Evolutionary conservation across 176 grass and related monocot species (phyloP).

Genomic region (Oropetium thomaeum): DNA sequence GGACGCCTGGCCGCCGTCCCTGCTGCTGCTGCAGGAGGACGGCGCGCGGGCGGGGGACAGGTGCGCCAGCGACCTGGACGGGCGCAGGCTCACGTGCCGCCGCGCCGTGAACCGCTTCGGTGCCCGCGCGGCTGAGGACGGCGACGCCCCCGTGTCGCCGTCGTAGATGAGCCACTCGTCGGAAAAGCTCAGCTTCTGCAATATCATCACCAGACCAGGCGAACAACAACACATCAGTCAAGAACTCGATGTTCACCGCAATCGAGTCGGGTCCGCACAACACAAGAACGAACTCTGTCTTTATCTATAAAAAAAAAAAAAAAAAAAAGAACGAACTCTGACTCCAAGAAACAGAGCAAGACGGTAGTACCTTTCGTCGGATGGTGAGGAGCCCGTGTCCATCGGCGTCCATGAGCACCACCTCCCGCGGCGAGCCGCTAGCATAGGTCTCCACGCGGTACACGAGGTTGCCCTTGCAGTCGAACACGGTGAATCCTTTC

Average conservation of each 20-base stretch:
- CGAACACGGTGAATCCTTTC: slow-evolving; percentile 57
- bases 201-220: background rate
- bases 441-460: slow-evolving; percentile 55
- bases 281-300: no score
- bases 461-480: slow-evolving; percentile 40
- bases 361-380: slow-evolving; percentile 65
- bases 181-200: slow-evolving; percentile 65
- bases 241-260: no score
- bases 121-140: background rate
- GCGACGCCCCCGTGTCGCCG: slow-evolving; percentile 50
- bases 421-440: slow-evolving; percentile 42
- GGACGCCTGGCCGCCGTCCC: background rate
- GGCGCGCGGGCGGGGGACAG: slow-evolving; percentile 18
- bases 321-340: background rate
- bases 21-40: no score
- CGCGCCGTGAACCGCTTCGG: slow-evolving; percentile 55
- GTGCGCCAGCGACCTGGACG: slow-evolving; percentile 37
- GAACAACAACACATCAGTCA: background rate
- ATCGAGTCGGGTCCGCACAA: no score
- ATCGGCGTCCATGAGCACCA: slow-evolving; percentile 65
- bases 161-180: slow-evolving; percentile 78
- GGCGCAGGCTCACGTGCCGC: slow-evolving; percentile 47
- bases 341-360: background rate
- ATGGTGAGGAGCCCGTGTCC: slow-evolving; percentile 59
- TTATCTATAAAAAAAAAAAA: no score